Base-by-base conservation (phyloP, 768 basidiomycete genomes). In the Fomitopsis serialis region DNA sequence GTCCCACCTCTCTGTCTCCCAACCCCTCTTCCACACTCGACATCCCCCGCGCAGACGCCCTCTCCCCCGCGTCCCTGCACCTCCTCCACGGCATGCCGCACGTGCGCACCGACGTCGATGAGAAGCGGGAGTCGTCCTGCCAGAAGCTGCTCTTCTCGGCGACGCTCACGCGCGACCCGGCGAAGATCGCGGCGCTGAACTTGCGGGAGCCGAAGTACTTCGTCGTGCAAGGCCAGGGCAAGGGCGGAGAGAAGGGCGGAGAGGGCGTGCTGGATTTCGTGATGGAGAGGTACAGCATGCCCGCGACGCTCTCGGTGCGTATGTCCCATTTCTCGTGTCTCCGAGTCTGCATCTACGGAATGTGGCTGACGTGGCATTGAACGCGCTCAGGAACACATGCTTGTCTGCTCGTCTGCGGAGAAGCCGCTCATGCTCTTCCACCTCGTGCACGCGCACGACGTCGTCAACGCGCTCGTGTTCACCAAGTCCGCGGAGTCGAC, bases 401-500 rank as follows among this genome's bases (percentile, higher is more conserved):
- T 94, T 47, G 79, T 95, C 47, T 86, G 85, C 57, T 80, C 87
- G 47, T 71, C 92, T 0, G 75, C 83, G 0, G 75, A 86, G 58
- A 99, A 99, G 67, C 95, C 96, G 1, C 78, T 98, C 9, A 75
- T 92, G 60, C 81, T 99, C 51, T 88, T 97, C 69, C 78, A 98
- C 63, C 85, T 99, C 48, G 75, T 97, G 2, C 84, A 88, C 62
- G 65, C 72, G 8, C 75, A 72, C 45, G 63, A 73, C 8, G 76
- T 93, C 21, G 74, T 68, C 9, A 88, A 89, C 54, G 89, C 87
- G 0, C 75, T 99, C 32, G 85, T 97, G 27, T 99, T 99, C 72
- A 97, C 96, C n/a, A 98, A 98, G 70, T 92, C 89, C 0, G 87
- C 95, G 4, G 95, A 98, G 65, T 92, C 92, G 0, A 90, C 94